Evolutionary conservation across 1,284 basidiomycete genomes (phyloP), one percentile per base, ranked within the genome.

Genomic region (Cutaneotrichosporon sp.): DNA sequence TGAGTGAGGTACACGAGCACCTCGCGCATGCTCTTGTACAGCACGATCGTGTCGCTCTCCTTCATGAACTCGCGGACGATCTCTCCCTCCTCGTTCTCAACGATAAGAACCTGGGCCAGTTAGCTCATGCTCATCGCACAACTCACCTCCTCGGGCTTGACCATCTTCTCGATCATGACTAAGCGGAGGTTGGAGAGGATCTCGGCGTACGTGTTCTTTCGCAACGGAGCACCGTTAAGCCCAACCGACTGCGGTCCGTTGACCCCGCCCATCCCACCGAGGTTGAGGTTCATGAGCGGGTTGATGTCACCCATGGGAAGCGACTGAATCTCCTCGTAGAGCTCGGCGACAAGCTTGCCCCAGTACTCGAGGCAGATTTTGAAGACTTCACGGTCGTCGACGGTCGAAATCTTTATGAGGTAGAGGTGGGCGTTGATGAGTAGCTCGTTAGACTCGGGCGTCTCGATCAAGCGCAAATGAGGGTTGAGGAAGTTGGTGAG

Each of bases 61-160:
- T 99, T 99, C 90, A 99, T 92, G 80, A 99, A 97, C 81, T 99
- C 97, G 69, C 97, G 88, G 30, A 99, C 97, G 70, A 99, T 97
- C 84, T 99, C 97, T 68, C 97, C 97, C 80, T 99, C 97, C 73
- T 99, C 97, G 77, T 75, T 99, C 82, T 99, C 97, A 36, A 99
- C 97, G 70, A 99, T 94, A 58, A 99, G 84, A 13, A 97, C 93
- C 92, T 95, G 70, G 4, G 46, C 16, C 16, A 18, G 36, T 63
- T 55, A 73, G 70, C 18, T 8, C 36, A 21, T n/a, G 26, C 30
- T 4, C 26, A 32, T 1, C 26, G 16, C 5, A n/a, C 18, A 11
- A 80, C 86, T 65, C 68, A 93, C 93, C 86, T 99, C 97, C 80
- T 99, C 97, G 13, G 97, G 97, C 82, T 99, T 99, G 72, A 98